phyloP scores from a whole-genome alignment of 345 rosid genomes.

The Anacardium occidentale region DNA sequence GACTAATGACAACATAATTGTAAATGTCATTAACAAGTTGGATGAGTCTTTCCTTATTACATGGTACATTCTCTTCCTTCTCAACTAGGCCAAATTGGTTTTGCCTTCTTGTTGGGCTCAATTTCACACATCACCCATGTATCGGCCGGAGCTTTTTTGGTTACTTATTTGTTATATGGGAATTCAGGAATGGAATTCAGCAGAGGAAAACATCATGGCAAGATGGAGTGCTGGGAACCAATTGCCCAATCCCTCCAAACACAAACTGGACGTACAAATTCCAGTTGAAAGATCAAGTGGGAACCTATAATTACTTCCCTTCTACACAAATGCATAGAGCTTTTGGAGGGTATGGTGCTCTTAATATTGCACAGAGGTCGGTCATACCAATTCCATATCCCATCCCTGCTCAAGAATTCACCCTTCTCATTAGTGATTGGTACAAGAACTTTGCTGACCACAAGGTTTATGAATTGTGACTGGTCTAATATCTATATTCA shows the following conservation, averaged over 20 bases:
- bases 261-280: slow-evolving; percentile 79
- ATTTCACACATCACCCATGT: too few species aligned
- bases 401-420: slow-evolving; percentile 37
- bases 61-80: slow-evolving; percentile 38
- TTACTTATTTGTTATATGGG: neutral
- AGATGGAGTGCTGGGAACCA: slow-evolving; percentile 86
- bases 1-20: slow-evolving; percentile 73
- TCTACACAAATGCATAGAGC: slow-evolving; percentile 69
- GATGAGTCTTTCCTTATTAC: slow-evolving; percentile 80
- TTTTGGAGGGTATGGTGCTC: slow-evolving; percentile 59
- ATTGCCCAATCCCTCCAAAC: slow-evolving; percentile 78
- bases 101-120: too few species aligned
- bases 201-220: slow-evolving; percentile 78
- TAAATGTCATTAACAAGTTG: slow-evolving; percentile 64
- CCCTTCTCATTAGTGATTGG: slow-evolving; percentile 46
- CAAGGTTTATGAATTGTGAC: slow-evolving; percentile 42
- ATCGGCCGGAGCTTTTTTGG: too few species aligned
- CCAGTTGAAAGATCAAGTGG: slow-evolving; percentile 83
- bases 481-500: neutral
- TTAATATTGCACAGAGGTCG: slow-evolving; percentile 34
- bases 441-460: slow-evolving; percentile 34
- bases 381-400: slow-evolving; percentile 45
- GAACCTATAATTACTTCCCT: slow-evolving; percentile 65
- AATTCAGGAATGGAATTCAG: slow-evolving; percentile 67
- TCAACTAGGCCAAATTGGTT: neutral